Evolutionary conservation across 305 asterid species (phyloP), one percentile per base, ranked within the genome.

Genomic region (Striga hermonthica): DNA sequence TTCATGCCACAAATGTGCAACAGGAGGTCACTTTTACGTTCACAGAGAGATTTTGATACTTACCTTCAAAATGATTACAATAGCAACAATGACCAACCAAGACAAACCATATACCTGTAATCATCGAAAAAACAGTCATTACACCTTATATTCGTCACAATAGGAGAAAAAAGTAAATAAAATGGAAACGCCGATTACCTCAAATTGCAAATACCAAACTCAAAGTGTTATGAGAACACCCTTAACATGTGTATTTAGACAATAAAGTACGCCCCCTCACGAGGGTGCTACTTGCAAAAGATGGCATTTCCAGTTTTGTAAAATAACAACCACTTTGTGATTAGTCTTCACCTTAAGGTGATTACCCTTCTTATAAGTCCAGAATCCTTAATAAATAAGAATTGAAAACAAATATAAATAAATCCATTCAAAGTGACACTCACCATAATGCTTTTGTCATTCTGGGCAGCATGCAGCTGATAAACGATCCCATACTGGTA

Each of bases 401-500:
- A 40, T 5, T 5, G 6, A 6, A 40, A 3, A 1, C 6, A 40
- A 9, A 9, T 3, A 40, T 9, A 1, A 40, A 66, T 5, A 45
- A 40, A 47, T 60, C 65, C 68, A 62, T 50, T 7, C 35, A 5
- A 50, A 4, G 13, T 1, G 15, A 50, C 57, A 15, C 90, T 76
- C 61, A 88, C 96, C 78, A 84, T 16, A 64, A 88, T 72, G 55
- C 83, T 80, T 72, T 74, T 82, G 67, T 83, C 75, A 35, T 70
- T 48, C 35, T 81, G 82, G 77, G 89, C 69, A 68, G 86, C 88
- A 10, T 74, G 60, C 64, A 86, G 75, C 59, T 88, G 91, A 80
- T 88, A 88, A 57, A 88, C 89, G 36, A 88, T 80, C 44, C 96
- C 96, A 57, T 84, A 88, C 75, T 88, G 96, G 80, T 82, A 88